A percentile compares a stretch with the other conserved stretches of the same genome.
phyloP scores from a whole-genome alignment of 768 basidiomycete species.

The Dentipellis sp. region DNA sequence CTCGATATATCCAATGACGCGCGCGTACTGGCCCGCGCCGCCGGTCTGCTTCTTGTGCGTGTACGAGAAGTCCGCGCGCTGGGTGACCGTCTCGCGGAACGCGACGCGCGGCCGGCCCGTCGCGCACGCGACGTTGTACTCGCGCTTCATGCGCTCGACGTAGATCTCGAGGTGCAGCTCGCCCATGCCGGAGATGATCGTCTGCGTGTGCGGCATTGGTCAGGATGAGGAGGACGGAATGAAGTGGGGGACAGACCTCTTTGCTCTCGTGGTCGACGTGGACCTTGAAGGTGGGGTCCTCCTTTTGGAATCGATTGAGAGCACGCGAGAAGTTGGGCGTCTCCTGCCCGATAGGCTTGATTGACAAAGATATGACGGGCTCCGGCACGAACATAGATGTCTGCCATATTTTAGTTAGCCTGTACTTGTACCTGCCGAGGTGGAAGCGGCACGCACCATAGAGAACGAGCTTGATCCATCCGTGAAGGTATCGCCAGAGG shows the following conservation, averaged over 20 bases:
- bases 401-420: conserved; percentile 29
- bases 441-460: conserved; percentile 57
- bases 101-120: conserved; percentile 96
- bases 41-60: conserved; percentile 99
- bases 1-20: conserved; percentile 85
- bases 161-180: conserved; percentile 98
- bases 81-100: conserved; percentile 90
- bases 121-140: conserved; percentile 88
- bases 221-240: neutral
- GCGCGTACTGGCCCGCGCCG: conserved; percentile 94
- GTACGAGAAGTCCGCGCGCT: conserved; percentile 74
- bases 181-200: conserved; percentile 99
- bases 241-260: conserved; percentile 45
- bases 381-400: conserved; percentile 99
- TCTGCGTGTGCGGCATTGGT: conserved; percentile 35
- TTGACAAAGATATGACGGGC: conserved; percentile 92
- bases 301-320: conserved; percentile 95
- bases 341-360: conserved; percentile 88
- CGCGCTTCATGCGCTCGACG: conserved; percentile 96
- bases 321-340: conserved; percentile 96
- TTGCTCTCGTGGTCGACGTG: conserved; percentile 92
- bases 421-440: neutral
- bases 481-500: conserved; percentile 95
- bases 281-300: conserved; percentile 97
- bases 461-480: conserved; percentile 86